A percentile compares a stretch with the other conserved stretches of the same genome.
Conservation (phyloP, 2,329 filamentous ascomycete genomes). For the Thyridium curvatum region DNA sequence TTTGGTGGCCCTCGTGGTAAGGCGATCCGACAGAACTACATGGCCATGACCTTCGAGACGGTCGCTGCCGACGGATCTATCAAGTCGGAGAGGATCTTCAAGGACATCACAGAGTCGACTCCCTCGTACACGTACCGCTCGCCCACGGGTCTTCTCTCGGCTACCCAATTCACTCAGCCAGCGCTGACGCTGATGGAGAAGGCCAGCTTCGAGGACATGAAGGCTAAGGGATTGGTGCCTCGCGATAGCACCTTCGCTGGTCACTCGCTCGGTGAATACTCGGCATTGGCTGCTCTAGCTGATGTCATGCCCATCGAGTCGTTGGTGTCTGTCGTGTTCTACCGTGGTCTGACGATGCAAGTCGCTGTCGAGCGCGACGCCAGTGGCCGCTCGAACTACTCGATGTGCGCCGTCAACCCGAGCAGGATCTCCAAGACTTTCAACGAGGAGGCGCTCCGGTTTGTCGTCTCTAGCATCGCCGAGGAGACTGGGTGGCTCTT, state of each 20-base stretch:
- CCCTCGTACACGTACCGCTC: slow-evolving; percentile 96
- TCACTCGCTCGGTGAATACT: slow-evolving; percentile 97
- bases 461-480: slow-evolving; percentile 91
- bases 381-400: slow-evolving; percentile 91
- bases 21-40: slow-evolving; percentile 97
- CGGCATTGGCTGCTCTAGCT: slow-evolving; percentile 87
- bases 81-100: slow-evolving; percentile 99
- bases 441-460: slow-evolving; percentile 94
- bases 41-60: slow-evolving; percentile 99
- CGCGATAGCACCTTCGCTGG: slow-evolving; percentile 96
- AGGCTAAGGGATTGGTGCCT: slow-evolving; percentile 90
- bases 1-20: slow-evolving; percentile 96
- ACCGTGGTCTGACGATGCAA: slow-evolving; percentile 98
- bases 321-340: slow-evolving; percentile 97
- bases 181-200: slow-evolving; percentile 99
- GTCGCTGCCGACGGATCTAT: slow-evolving; percentile 84
- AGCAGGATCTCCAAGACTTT: slow-evolving; percentile 98
- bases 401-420: slow-evolving; percentile 98
- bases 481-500: slow-evolving; percentile 93
- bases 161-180: slow-evolving; percentile 97
- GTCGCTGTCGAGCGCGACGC: slow-evolving; percentile 96
- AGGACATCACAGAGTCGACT: slow-evolving; percentile 88
- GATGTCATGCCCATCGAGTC: slow-evolving; percentile 99
- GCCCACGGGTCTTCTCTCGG: slow-evolving; percentile 87
- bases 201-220: slow-evolving; percentile 99